Evolutionary conservation across 345 rosid genomes (phyloP), one percentile per base, ranked within the genome.

Genomic region (Adansonia digitata): DNA sequence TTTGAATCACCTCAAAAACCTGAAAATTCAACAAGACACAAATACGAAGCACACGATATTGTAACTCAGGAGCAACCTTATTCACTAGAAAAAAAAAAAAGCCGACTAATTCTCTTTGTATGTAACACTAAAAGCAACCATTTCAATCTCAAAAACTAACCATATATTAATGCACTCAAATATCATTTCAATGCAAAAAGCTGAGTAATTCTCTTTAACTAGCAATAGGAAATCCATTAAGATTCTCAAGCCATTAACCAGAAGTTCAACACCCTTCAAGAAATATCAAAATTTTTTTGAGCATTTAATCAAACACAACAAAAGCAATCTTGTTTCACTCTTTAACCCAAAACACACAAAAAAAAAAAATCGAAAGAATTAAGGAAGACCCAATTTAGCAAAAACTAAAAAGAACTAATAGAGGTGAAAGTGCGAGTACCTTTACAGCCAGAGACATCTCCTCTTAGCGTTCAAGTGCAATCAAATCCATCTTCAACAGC

Each of bases 401-500:
- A 13, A 72, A 45, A 2, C 3, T 10, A 35, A 18, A 17, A 45
- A 55, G 4, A 15, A 12, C 22, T 13, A 5, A 60, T 13, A 10
- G 26, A 7, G n/a, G 27, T 22, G 45, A 77, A 57, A 43, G 63
- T 20, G 46, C 20, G 27, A 51, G 55, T 53, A 94, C 97, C 95
- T 90, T 92, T 43, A 78, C 74, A 61, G 97, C 93, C 57, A 94
- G 72, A 24, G 75, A 59, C 75, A 90, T 91, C 81, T 92, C 97
- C 67, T 88, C 90, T 39, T 92, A 97, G 71, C 98, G 86, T 85
- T 92, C 92, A 78, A 94, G 94, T 84, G 97, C 91, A 77, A 92
- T 70, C 89, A 91, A 80, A 43, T 94, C 98, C 76, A 91, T 51
- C 67, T 92, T 94, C 84, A 94, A 76, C 31, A 94, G 84, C 88